Conservation (phyloP, 2,329 filamentous ascomycete genomes). For the Lachnellula willkommii region DNA sequence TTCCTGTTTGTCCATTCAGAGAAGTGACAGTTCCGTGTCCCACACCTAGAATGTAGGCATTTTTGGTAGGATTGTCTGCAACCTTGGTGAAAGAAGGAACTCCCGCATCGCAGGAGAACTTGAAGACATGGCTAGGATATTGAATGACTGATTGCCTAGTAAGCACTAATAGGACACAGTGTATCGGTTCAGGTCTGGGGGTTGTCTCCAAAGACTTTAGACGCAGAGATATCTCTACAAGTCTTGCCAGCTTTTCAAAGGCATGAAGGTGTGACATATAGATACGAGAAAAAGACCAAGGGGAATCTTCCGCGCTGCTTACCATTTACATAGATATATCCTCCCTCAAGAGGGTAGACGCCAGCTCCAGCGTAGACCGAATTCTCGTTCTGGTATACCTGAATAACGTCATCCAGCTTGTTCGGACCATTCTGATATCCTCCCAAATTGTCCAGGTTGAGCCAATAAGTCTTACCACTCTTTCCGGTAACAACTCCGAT, state of each 20-base stretch:
- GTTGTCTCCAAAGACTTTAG: no score
- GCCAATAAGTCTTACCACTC: conserved; percentile 45
- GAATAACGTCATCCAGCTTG: conserved; percentile 39
- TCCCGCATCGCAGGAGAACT: conserved; percentile 49
- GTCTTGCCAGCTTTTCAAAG: no score
- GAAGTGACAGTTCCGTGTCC: conserved; percentile 53
- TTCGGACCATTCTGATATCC: conserved; percentile 43
- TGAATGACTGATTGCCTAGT: conserved; percentile 38
- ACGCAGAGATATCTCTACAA: no score
- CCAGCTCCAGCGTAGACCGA: conserved; percentile 45
- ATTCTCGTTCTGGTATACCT: conserved; percentile 42
- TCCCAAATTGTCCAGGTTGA: conserved; percentile 45
- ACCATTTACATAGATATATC: conserved; percentile 44
- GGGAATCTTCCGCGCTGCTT: neutral
- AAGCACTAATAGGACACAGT: neutral
- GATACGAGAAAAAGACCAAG: no score
- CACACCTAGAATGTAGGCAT: conserved; percentile 50
- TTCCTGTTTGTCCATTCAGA: conserved; percentile 47
- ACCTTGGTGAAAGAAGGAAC: conserved; percentile 50
- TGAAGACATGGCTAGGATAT: conserved; percentile 51
- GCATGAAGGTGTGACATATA: no score
- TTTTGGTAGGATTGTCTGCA: conserved; percentile 43
- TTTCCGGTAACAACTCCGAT: conserved; percentile 47
- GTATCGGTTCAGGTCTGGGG: no score
- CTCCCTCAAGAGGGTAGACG: conserved; percentile 42